Conservation (phyloP, 441 rosid genomes). For the Syzygium malaccense region DNA sequence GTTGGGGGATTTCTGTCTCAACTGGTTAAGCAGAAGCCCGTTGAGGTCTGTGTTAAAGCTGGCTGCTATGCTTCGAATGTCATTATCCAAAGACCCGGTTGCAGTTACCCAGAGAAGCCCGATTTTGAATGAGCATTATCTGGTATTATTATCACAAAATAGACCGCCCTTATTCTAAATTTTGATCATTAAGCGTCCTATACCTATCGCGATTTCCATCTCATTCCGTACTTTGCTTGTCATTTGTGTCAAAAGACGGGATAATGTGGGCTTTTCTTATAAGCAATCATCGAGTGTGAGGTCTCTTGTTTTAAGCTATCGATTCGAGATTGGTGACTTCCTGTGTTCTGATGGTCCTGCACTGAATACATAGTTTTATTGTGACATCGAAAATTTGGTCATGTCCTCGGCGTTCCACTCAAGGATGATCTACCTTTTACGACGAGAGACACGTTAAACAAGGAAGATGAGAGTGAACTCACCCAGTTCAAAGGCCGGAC, state of each 20-base stretch:
- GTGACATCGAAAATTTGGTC: neutral
- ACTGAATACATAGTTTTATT: neutral
- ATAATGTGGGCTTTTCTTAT: neutral
- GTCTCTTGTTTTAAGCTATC: neutral
- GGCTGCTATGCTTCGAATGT: constrained; percentile 87
- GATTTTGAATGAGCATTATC: constrained; percentile 18
- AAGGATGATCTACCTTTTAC: neutral
- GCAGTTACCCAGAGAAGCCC: constrained; percentile 77
- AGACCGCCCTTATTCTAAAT: neutral
- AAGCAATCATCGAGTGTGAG: neutral
- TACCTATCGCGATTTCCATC: neutral
- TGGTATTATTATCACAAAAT: neutral
- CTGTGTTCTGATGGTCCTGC: neutral
- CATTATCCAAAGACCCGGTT: constrained; percentile 88
- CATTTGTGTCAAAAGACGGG: neutral
- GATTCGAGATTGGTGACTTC: neutral
- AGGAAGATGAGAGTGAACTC: neutral
- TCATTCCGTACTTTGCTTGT: neutral
- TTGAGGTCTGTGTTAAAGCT: constrained; percentile 73
- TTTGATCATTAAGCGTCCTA: neutral
- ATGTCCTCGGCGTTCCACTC: neutral
- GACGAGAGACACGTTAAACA: neutral
- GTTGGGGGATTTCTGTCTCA: constrained; percentile 93
- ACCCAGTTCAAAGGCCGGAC: neutral
- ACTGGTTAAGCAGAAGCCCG: constrained; percentile 62